phyloP scores from a whole-genome alignment of 768 basidiomycete genomes.

The Pleurotus platypus region DNA sequence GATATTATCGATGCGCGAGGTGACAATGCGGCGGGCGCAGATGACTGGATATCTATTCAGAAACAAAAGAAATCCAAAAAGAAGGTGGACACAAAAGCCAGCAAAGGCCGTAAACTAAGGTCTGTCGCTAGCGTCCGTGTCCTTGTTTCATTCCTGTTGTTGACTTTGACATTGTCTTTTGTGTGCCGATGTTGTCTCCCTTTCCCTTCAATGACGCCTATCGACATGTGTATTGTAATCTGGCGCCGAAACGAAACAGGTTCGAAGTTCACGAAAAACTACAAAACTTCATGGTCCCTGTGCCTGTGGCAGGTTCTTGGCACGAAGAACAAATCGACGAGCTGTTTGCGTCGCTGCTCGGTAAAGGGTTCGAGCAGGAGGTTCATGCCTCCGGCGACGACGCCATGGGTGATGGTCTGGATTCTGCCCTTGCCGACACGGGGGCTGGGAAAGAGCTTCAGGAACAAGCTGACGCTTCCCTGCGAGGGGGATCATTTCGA shows the following conservation, averaged over 20 bases:
- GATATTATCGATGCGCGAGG: conserved; percentile 82
- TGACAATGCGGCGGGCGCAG: conserved; percentile 35
- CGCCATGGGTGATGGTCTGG: no score
- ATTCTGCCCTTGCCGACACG: conserved; percentile 11
- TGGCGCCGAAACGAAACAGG: conserved; percentile 29
- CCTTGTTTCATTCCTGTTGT: neutral
- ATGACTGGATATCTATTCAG: conserved; percentile 64
- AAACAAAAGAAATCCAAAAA: conserved; percentile 73
- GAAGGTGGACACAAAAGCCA: conserved; percentile 93
- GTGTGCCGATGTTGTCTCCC: neutral
- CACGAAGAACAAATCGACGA: conserved; percentile 97
- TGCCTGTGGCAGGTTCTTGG: conserved; percentile 69
- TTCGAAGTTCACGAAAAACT: conserved; percentile 96
- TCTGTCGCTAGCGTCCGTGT: conserved; percentile 26
- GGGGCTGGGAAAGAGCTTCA: conserved; percentile 23
- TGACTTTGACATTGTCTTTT: neutral
- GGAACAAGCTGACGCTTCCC: conserved; percentile 24
- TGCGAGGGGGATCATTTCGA: conserved; percentile 43
- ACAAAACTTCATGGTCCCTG: conserved; percentile 95
- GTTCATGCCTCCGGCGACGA: no score
- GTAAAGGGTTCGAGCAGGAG: conserved; percentile 56
- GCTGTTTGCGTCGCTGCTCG: conserved; percentile 84
- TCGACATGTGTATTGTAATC: conserved; percentile 5
- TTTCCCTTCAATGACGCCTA: neutral
- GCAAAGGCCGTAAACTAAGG: conserved; percentile 92